Evolutionary conservation across 2,329 filamentous ascomycete species (phyloP).

Genomic region (Paecilomyces niveus): DNA sequence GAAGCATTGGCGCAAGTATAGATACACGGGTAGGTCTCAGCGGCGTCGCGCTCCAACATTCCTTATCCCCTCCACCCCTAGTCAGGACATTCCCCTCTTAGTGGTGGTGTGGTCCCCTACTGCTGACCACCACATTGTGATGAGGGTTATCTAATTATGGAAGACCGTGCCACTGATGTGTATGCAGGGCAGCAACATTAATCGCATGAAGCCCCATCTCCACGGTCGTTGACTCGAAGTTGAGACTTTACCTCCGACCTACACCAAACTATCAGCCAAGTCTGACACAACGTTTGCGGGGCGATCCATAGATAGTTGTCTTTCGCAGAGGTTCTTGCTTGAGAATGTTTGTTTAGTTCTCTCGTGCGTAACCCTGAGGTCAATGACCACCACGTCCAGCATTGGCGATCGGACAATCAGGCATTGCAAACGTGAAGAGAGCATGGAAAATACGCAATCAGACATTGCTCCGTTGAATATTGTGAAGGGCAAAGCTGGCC

Average conservation of each 20-base stretch:
- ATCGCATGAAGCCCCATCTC: background rate
- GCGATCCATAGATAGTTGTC: background rate
- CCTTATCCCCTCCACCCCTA: slow-evolving; percentile 10
- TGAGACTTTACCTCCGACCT: background rate
- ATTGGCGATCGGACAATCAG: background rate
- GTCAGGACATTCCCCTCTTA: slow-evolving; percentile 18
- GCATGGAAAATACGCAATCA: slow-evolving; percentile 28
- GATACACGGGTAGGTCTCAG: background rate
- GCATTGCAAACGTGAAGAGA: slow-evolving; percentile 8
- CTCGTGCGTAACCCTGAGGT: slow-evolving; percentile 12
- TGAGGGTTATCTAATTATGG: slow-evolving; percentile 3
- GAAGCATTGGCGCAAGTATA: background rate
- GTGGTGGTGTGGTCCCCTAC: background rate
- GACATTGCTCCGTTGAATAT: slow-evolving; percentile 33
- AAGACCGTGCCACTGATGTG: background rate
- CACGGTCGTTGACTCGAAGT: background rate
- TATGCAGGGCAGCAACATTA: background rate
- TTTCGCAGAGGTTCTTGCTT: background rate
- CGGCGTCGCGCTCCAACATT: slow-evolving; percentile 5
- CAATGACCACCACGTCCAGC: slow-evolving; percentile 19
- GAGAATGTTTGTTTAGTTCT: slow-evolving; percentile 5
- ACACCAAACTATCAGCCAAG: background rate
- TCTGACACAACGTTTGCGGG: background rate
- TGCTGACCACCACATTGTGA: slow-evolving; percentile 2
- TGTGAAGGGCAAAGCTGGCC: slow-evolving; percentile 22